Base-by-base conservation (phyloP, 202 grass and related monocot genomes). In the Schoenoplectus tabernaemontani region DNA sequence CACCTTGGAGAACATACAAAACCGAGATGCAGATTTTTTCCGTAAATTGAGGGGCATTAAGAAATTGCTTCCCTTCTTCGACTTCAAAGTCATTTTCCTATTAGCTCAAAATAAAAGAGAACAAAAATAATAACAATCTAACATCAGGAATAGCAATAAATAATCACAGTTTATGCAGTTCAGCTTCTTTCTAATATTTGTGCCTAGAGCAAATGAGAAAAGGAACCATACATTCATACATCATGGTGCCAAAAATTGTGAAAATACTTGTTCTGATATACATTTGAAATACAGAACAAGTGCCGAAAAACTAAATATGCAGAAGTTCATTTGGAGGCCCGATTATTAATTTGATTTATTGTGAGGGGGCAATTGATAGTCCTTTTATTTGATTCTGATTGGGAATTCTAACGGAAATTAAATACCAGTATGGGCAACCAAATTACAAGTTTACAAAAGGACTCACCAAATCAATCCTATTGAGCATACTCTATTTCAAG, bases 1-100 rank as follows among this genome's bases (percentile, higher is more conserved):
- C 76, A 93, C 91, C 84, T 94, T 94, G 73, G 95, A 92, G 81
- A 97, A 97, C 86, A 94, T 84, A 90, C 88, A 92, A 82, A 97
- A 97, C 80, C 84, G 84, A 72, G 90, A 78, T 2, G 86, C 61
- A 4, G 95, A 88, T 92, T 94, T 97, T 57, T 77, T 87, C 54
- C 74, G 83, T 66, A 90, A 63, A 26, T 90, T 85, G 16, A 94
- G 87, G 24, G 91, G 91, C 86, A 94, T 84, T 12, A 92, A 86
- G 24, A 87, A 90, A 73, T 90, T 94, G 86, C 84, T 93, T 85
- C 83, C 86, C 19, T 84, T 83, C 76, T 87, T 94, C 62, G 84
- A 86, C 73, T 76, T 76, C 73, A 97, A 77, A 85, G 93, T 97
- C 94, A 97, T 97, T 59, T 81, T 86, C 86, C 91, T 93, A 79